These are phyloP conservation scores for Fraxinus pennsylvanica DNA, from an alignment of 257 asterid species.

Conservation along the genomic window DNA sequence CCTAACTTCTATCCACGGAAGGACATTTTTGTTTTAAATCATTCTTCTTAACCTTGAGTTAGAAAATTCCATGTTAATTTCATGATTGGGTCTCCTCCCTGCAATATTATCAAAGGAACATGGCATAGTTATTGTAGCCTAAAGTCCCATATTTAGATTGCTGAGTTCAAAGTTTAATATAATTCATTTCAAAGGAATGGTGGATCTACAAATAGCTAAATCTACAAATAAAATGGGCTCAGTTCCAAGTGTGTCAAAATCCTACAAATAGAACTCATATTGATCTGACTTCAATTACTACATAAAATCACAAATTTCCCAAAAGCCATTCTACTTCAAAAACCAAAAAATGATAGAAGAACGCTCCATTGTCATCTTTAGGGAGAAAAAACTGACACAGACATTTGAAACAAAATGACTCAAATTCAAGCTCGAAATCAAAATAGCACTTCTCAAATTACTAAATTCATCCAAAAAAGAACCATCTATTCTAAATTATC, in stretches of 20 bases:
- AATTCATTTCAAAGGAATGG: not conserved
- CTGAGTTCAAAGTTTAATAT: not conserved
- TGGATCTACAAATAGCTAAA: not conserved
- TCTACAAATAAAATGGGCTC: not conserved
- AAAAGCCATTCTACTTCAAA: not conserved
- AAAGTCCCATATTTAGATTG: not conserved
- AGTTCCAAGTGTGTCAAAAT: not conserved
- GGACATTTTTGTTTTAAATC: not conserved
- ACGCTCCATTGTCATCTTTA: not conserved
- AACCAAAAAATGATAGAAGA: not conserved
- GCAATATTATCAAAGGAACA: not conserved
- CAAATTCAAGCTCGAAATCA: not conserved
- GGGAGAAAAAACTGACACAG: not conserved
- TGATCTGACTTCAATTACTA: not conserved
- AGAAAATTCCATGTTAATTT: not conserved
- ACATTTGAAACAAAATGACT: not conserved
- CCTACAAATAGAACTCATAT: not conserved
- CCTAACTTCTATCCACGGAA: not conserved
- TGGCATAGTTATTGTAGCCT: not conserved
- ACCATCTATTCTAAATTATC: not conserved
- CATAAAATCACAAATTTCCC: not conserved
- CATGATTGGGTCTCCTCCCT: not conserved
- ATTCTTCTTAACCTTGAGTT: not conserved
- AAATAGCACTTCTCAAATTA: not conserved
- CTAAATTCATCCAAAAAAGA: not conserved